These are phyloP conservation scores for Lactarius evosmus DNA, from an alignment of 768 basidiomycete species.

Conservation along the genomic window DNA sequence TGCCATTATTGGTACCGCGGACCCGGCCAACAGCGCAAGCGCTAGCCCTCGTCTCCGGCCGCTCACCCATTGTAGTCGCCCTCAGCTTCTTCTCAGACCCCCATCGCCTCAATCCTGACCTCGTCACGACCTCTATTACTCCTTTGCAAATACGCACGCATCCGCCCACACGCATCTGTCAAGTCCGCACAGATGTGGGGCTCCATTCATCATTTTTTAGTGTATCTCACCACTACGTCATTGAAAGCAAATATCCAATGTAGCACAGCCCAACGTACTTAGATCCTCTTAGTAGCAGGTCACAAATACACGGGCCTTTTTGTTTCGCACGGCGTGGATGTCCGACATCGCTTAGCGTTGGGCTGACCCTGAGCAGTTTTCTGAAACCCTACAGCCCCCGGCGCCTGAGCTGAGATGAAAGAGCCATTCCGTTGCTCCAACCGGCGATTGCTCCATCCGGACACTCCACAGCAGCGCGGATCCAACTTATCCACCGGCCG, in stretches of 20 bases:
- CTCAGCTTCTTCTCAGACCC: background rate
- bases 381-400: background rate
- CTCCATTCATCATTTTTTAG: slow-evolving; percentile 10
- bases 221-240: slow-evolving; percentile 19
- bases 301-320: slow-evolving; percentile 21
- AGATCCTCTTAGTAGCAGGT: slow-evolving; percentile 21
- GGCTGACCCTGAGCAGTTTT: background rate
- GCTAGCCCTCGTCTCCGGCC: slow-evolving; percentile 6
- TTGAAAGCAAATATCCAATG: slow-evolving; percentile 25
- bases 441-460: background rate
- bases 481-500: background rate
- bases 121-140: slow-evolving; percentile 3
- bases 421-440: background rate
- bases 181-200: slow-evolving; percentile 8
- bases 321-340: too few relatives aligned
- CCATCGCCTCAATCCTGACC: background rate
- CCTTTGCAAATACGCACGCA: slow-evolving; percentile 3
- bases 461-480: background rate
- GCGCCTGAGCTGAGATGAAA: background rate
- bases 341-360: slow-evolving; percentile 8
- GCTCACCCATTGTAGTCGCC: background rate
- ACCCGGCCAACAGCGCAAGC: slow-evolving; percentile 25
- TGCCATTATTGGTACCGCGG: slow-evolving; percentile 35
- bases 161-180: background rate
- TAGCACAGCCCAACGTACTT: slow-evolving; percentile 25